Conservation (phyloP, 2,329 filamentous ascomycete genomes). For the Ambrosiella xylebori region DNA sequence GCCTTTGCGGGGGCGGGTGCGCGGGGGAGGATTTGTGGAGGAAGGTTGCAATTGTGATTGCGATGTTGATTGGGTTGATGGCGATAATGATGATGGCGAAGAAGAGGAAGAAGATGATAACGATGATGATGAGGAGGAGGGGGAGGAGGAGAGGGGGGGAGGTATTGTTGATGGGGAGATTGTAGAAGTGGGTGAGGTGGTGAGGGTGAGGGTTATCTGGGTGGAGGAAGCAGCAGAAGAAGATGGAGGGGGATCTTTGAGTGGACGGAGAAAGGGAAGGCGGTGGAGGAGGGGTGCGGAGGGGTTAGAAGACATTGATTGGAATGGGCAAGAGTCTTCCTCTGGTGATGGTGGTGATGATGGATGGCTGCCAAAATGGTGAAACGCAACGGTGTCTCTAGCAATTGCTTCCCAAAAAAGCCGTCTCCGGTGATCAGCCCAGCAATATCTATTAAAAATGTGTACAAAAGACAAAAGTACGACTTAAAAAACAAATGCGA, state of each 20-base stretch:
- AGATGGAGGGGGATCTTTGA: not conserved
- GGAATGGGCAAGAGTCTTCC: not conserved
- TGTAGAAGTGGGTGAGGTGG: not conserved
- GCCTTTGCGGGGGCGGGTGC: constrained; percentile 41
- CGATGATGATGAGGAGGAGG: not conserved
- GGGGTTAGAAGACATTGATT: not conserved
- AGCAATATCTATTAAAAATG: no score
- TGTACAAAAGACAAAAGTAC: no score
- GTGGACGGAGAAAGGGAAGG: constrained; percentile 6
- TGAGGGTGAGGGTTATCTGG: not conserved
- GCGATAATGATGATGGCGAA: not conserved
- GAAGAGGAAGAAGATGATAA: not conserved
- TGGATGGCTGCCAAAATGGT: no score
- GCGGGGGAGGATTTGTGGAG: not conserved
- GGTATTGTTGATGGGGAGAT: no score
- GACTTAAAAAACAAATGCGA: no score
- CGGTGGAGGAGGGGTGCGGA: not conserved
- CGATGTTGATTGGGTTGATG: no score
- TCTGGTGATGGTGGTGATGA: not conserved
- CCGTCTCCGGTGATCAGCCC: no score
- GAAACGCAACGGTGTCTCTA: no score
- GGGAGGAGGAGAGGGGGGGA: not conserved
- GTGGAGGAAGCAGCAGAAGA: not conserved
- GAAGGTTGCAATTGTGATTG: not conserved
- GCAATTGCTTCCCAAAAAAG: no score